These are phyloP conservation scores for Eutypa lata DNA, from an alignment of 2,329 filamentous ascomycete species.

Conservation along the genomic window DNA sequence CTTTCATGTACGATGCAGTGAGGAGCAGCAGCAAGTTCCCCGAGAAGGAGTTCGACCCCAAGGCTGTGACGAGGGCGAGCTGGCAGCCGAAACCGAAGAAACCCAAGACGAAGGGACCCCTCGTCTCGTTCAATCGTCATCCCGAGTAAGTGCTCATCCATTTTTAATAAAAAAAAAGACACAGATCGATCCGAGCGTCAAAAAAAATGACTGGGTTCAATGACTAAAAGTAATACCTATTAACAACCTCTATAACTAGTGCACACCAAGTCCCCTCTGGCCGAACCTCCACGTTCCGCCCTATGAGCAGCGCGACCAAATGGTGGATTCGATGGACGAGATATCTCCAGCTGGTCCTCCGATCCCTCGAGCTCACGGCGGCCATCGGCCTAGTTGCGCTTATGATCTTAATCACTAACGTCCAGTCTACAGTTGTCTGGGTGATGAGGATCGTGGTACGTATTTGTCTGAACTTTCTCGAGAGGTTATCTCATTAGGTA, in stretches of 20 bases:
- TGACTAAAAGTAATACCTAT: conserved; percentile 7
- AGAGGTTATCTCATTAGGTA: too few relatives aligned
- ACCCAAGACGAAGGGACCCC: conserved; percentile 68
- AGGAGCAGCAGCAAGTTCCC: conserved; percentile 22
- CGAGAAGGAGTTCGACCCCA: conserved; percentile 60
- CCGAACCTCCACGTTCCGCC: conserved; percentile 56
- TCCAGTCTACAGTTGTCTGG: conserved; percentile 65
- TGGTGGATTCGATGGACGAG: conserved; percentile 67
- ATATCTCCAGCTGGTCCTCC: conserved; percentile 64
- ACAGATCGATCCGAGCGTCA: neutral
- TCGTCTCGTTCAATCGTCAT: conserved; percentile 80
- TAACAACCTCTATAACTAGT: conserved; percentile 37
- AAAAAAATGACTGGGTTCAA: neutral
- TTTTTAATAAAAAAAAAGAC: neutral
- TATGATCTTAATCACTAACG: conserved; percentile 71
- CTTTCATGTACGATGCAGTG: conserved; percentile 27
- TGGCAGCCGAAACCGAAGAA: conserved; percentile 61
- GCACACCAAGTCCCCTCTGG: conserved; percentile 63
- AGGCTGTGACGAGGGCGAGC: conserved; percentile 78
- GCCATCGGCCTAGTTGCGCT: conserved; percentile 71
- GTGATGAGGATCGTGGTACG: conserved; percentile 74
- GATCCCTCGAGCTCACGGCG: conserved; percentile 64
- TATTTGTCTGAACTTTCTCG: too few relatives aligned
- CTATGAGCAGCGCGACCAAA: conserved; percentile 70
- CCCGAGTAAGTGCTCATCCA: conserved; percentile 63